phyloP scores from a whole-genome alignment of 352 stramenopile species.

The Saprolegnia parasitica region DNA sequence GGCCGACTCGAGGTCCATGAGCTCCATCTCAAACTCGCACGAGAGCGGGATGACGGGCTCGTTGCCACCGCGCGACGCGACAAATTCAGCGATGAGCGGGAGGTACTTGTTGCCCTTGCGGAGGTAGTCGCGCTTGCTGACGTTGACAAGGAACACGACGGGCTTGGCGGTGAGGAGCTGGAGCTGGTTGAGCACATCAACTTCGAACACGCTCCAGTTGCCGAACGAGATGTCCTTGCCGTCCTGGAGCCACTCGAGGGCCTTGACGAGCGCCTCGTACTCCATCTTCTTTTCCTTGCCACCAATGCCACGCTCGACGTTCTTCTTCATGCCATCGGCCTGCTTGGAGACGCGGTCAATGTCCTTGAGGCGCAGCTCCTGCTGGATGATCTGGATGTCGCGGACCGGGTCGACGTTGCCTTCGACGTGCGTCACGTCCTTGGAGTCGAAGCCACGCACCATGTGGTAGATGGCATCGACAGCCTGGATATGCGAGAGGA shows the following conservation, averaged over 20 bases:
- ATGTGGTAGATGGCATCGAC: conserved; percentile 99
- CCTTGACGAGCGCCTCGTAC: conserved; percentile 82
- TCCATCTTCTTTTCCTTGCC: conserved; percentile 96
- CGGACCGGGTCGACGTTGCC: conserved; percentile 97
- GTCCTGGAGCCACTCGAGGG: conserved; percentile 72
- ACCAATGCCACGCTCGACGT: conserved; percentile 80
- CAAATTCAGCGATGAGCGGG: conserved; percentile 95
- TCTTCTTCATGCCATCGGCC: conserved; percentile 75
- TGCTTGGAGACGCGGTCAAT: conserved; percentile 85
- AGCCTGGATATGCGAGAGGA: conserved; percentile 98
- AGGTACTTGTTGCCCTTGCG: conserved; percentile 98
- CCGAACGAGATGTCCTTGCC: conserved; percentile 90
- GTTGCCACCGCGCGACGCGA: conserved; percentile 94
- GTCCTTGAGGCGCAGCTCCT: conserved; percentile 98
- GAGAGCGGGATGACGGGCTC: conserved; percentile 96
- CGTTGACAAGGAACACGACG: conserved; percentile 99
- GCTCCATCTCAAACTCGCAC: conserved; percentile 97
- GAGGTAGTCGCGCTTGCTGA: conserved; percentile 98
- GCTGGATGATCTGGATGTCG: conserved; percentile 98
- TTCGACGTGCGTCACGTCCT: conserved; percentile 99
- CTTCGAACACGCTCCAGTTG: conserved; percentile 81
- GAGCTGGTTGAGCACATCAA: conserved; percentile 89
- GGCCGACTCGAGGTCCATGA: conserved; percentile 68
- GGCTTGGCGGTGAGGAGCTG: conserved; percentile 93
- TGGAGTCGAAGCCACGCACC: conserved; percentile 96